Conservation (phyloP, 176 grass and related monocot genomes). For the Stipa capillata region DNA sequence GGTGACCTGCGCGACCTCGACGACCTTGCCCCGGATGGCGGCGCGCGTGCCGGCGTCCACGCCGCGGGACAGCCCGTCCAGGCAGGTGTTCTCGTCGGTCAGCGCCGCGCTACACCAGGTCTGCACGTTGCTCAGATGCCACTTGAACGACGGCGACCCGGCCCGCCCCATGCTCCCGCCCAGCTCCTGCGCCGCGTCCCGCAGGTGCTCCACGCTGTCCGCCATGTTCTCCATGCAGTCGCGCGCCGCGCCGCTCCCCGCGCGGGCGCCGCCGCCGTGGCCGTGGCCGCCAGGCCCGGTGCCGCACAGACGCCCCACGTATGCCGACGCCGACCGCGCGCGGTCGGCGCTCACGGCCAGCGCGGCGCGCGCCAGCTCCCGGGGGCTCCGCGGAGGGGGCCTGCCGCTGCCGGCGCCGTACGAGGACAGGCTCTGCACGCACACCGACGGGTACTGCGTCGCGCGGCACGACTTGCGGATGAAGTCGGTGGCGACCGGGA, state of each 20-base stretch:
- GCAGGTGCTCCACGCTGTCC: slow-evolving; percentile 76
- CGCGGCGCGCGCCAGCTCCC: slow-evolving; percentile 73
- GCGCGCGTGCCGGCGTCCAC: slow-evolving; percentile 46
- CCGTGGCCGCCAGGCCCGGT: neutral
- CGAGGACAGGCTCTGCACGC: slow-evolving; percentile 59
- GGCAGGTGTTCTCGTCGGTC: slow-evolving; percentile 94
- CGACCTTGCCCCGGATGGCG: slow-evolving; percentile 65
- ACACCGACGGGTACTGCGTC: slow-evolving; percentile 78
- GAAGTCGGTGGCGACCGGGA: slow-evolving; percentile 29
- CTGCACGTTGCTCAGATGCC: slow-evolving; percentile 92
- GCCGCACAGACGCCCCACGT: slow-evolving; percentile 36
- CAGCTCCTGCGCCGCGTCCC: slow-evolving; percentile 61
- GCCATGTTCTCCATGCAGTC: slow-evolving; percentile 93
- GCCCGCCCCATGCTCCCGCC: slow-evolving; percentile 30
- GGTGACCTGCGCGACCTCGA: slow-evolving; percentile 85
- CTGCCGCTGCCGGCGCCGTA: slow-evolving; percentile 37
- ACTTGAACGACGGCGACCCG: slow-evolving; percentile 49
- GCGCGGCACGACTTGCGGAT: slow-evolving; percentile 71
- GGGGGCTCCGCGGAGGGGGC: slow-evolving; percentile 45
- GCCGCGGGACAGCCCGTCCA: slow-evolving; percentile 53
- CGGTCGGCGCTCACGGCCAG: slow-evolving; percentile 70
- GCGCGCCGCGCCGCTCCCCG: slow-evolving; percentile 23
- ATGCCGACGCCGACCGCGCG: slow-evolving; percentile 54
- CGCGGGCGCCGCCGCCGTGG: neutral
- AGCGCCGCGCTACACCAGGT: slow-evolving; percentile 93